Evolutionary conservation across 345 rosid genomes (phyloP), one percentile per base, ranked within the genome.

Genomic region (Lumnitzera littorea): DNA sequence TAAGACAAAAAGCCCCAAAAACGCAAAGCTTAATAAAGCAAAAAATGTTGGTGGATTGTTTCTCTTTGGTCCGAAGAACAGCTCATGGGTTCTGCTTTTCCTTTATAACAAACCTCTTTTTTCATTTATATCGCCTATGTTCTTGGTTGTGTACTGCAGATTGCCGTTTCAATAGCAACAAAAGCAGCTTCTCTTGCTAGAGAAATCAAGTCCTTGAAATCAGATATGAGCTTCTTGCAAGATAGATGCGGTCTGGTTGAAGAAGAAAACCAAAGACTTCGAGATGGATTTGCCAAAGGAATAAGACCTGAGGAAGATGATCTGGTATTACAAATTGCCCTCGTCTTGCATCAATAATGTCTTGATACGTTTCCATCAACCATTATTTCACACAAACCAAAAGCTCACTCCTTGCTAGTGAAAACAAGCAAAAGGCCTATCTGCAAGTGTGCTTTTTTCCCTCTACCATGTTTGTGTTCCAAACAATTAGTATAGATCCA

Each of bases 221-320:
- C 91, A 1, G 92, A 88, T 63, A 36, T 95, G 62, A 74, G 79
- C 64, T 90, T 83, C 64, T 60, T 77, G 74, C 97, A 88, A 84
- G 95, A 88, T 71, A 75, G 92, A 48, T 83, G 91, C 52, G 62
- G 70, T 48, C 64, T 91, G 63, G 89, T 88, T 15, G 96, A 88
- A 72, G 97, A 86, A 68, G 96, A 91, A 65, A 95, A 91, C 78
- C 80, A 73, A 43, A 84, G 91, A 81, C 86, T 95, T 10, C 78
- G 91, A 64, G 89, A 90, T 55, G 96, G 97, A 24, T 83, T 84
- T 58, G 72, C 69, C 0, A 72, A 73, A 46, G 95, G 91, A 46
- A 82, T 79, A 50, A 74, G 84, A 74, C 97, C 92, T 3, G 96
- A 91, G 71, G 99, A 95, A 76, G 97, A 95, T 78, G 99, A 95